phyloP scores from a whole-genome alignment of 2,329 filamentous ascomycete genomes.

The Fusarium temperatum region DNA sequence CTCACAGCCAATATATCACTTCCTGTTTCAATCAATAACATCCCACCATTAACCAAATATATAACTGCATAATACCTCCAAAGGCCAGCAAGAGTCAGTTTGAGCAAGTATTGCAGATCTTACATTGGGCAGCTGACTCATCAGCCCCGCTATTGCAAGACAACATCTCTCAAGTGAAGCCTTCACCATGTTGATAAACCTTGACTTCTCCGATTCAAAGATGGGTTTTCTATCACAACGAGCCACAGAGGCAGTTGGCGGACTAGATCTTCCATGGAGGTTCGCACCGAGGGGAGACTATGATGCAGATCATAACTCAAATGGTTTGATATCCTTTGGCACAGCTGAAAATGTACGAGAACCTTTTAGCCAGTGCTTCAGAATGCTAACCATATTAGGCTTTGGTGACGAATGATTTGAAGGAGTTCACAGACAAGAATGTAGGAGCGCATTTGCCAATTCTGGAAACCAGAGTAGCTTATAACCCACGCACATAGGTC shows the following conservation, averaged over 20 bases:
- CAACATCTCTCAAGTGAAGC: background rate
- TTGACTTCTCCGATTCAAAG: conserved; percentile 14
- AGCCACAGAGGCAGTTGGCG: conserved; percentile 36
- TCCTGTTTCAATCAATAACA: background rate
- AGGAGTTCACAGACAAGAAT: conserved; percentile 43
- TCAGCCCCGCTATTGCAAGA: conserved; percentile 14
- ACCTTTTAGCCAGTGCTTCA: background rate
- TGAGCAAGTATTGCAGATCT: background rate
- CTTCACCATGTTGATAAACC: conserved; percentile 20
- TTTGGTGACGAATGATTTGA: conserved; percentile 52
- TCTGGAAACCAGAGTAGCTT: background rate
- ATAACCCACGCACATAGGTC: conserved; percentile 20
- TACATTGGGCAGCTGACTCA: conserved; percentile 18
- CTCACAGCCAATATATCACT: background rate
- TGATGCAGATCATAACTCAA: conserved; percentile 49
- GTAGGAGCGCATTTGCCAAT: conserved; percentile 29
- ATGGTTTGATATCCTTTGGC: conserved; percentile 58
- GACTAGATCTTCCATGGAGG: conserved; percentile 45
- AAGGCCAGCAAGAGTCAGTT: background rate
- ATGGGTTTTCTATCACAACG: conserved; percentile 35
- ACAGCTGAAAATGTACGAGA: conserved; percentile 57
- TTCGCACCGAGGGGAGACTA: conserved; percentile 49
- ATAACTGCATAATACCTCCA: background rate
- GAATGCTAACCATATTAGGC: conserved; percentile 31
- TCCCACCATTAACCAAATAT: background rate